Conservation (phyloP, 495 filamentous ascomycete species). For the Penicillium simplicissimum region DNA sequence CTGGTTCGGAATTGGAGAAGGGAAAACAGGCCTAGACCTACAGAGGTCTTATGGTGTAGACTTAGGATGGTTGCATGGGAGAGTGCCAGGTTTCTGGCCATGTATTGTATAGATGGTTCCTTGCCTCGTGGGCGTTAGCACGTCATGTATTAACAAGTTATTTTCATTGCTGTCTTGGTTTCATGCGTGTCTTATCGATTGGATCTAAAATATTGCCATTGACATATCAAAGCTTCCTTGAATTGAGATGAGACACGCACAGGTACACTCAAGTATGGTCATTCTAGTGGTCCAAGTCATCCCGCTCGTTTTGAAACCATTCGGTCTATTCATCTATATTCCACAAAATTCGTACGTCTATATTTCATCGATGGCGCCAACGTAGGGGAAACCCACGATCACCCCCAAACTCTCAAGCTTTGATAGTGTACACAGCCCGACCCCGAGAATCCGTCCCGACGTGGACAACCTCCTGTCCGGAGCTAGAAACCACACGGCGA, state of each 20-base stretch:
- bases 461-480: constrained; percentile 32
- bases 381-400: constrained; percentile 2
- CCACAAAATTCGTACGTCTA: constrained; percentile 5
- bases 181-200: constrained; percentile 5
- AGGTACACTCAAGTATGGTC: background rate
- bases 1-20: constrained; percentile 25
- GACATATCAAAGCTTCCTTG: background rate
- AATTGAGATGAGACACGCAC: background rate
- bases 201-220: background rate
- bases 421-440: constrained; percentile 40
- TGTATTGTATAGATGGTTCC: constrained; percentile 44
- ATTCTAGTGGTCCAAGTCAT: background rate
- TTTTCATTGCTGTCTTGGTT: constrained; percentile 3
- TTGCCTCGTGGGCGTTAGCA: constrained; percentile 26
- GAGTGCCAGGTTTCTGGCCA: constrained; percentile 30
- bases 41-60: background rate
- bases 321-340: constrained; percentile 3
- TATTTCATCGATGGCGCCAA: constrained; percentile 2
- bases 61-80: constrained; percentile 15
- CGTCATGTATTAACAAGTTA: constrained; percentile 38
- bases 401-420: constrained; percentile 13
- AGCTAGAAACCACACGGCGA: constrained; percentile 41
- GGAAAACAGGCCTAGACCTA: constrained; percentile 2
- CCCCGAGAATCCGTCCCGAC: constrained; percentile 37
- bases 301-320: background rate